Percentiles rank a stretch among this genome's conserved stretches.
These are phyloP conservation scores for Lachancea sp. DNA, from an alignment of 805 yeast species.

Conservation along the genomic window DNA sequence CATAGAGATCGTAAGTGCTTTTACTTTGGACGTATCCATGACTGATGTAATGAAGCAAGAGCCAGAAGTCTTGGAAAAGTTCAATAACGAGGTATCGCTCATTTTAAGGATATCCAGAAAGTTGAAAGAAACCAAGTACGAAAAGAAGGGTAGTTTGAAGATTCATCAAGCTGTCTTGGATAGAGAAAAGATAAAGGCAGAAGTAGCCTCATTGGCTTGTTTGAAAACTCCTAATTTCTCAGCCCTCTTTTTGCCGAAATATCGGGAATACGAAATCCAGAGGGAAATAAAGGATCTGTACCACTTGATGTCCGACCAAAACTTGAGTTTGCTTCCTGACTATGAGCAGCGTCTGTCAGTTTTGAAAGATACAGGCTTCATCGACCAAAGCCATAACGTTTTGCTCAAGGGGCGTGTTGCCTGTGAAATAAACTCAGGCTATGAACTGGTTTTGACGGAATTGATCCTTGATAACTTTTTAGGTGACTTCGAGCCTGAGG, in stretches of 20 bases:
- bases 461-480: conserved; percentile 83
- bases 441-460: conserved; percentile 86
- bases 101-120: conserved; percentile 21
- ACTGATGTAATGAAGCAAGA: conserved; percentile 27
- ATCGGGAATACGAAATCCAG: conserved; percentile 41
- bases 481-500: conserved; percentile 91
- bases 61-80: conserved; percentile 20
- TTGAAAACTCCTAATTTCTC: conserved; percentile 40
- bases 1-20: conserved; percentile 29
- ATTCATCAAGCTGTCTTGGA: conserved; percentile 28
- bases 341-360: conserved; percentile 85
- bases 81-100: conserved; percentile 20
- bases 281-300: conserved; percentile 50
- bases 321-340: conserved; percentile 84
- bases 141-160: conserved; percentile 27
- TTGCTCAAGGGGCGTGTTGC: conserved; percentile 85
- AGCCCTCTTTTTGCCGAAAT: conserved; percentile 39
- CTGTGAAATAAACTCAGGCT: conserved; percentile 86
- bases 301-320: conserved; percentile 72
- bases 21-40: conserved; percentile 22
- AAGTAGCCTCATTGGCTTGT: conserved; percentile 17
- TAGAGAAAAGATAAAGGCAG: conserved; percentile 23
- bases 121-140: conserved; percentile 24
- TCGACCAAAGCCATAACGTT: conserved; percentile 66
- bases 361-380: conserved; percentile 67